Evolutionary conservation across 108 stramenopile genomes (phyloP), one percentile per base, ranked within the genome.

Genomic region (Thalassiosira profunda): DNA sequence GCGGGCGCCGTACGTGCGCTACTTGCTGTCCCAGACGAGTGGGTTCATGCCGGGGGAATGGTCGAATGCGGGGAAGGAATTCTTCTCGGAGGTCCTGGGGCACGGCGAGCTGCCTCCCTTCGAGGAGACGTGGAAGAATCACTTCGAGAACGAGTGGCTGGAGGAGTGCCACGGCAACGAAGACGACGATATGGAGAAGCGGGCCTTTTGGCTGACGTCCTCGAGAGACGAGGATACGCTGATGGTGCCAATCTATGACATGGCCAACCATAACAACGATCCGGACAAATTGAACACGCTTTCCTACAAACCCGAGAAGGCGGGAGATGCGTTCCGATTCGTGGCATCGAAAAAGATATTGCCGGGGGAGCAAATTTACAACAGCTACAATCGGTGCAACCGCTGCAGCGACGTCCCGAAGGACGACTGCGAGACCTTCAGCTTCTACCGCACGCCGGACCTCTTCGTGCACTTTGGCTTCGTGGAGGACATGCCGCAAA

Each of bases 251-350:
- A 47, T 81, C 20, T 81, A 81, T 28, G 80, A 79, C 35, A 74
- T 79, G 76, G 62, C 63, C n/a, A 78, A 78, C 46, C 76, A 78
- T 58, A 65, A 63, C 17, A 78, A 78, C 26, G 76, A 78, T 70
- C 61, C 63, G 5, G 33, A 57, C 2, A 58, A 70, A 29, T 58
- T 78, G 12, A 78, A 78, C 41, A 78, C 76, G 0, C 41, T 78
- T 0, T 53, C 48, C 20, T 78, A 58, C 58, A 78, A 76, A 36
- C 75, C 75, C 0, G 42, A 43, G 3, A 31, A 23, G 36, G 53
- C 20, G 2, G 75, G 75, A 3, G 67, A 56, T 24, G 15, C 41
- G 18, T 76, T 76, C 36, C 56, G 59, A 37, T 67, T 76, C 21
- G 44, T 62, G 9, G 67, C 75, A 40, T 63, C 67, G 5, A 62